Base-by-base conservation (phyloP, 148 eudicot genomes). In the Cornus suecica region DNA sequence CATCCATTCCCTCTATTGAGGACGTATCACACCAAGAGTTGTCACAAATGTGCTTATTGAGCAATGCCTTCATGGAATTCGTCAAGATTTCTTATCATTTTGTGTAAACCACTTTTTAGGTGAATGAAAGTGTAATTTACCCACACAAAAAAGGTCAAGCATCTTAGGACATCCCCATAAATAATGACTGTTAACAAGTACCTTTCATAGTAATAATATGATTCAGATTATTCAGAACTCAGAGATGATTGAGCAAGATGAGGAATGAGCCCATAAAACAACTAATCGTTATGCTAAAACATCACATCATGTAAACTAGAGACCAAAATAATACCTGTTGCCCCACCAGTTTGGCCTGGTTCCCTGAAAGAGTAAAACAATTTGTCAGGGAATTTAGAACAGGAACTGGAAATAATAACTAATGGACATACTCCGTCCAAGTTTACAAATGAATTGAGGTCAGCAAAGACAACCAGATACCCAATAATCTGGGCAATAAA, bases 261-360 rank as follows among this genome's bases (percentile, higher is more conserved):
- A 63, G 42, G 18, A 30, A 13, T 24, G 54, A 60, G 54, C 69
- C 76, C 37, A 63, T 14, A 73, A 31, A 73, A 45, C 23, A 4
- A 8, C 22, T 41, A 29, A 37, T 14, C 16, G 10, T 18, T 34
- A 37, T 48, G 23, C 34, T 74, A 22, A 29, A 65, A 30, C 51
- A 61, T 11, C 1, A 11, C 13, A 16, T 48, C 54, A 16, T 1
- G 54, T 15, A 28, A 51, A 66, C 10, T 15, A 62, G 42, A 37
- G 42, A 37, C 42, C 13, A 74, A 6, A 48, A 25, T n/a, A 72
- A 31, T 82, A 85, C 88, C 85, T 79, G 82, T 68, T 74, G 71
- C 82, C 24, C 81, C 85, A 62, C 68, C 78, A 69, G 67, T 74
- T 71, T 80, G 88, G 58, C 73, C 77, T 15, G 80, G 74, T 71